Evolutionary conservation across 768 basidiomycete genomes (phyloP), one percentile per base, ranked within the genome.

Genomic region (Lactifluus volemus): DNA sequence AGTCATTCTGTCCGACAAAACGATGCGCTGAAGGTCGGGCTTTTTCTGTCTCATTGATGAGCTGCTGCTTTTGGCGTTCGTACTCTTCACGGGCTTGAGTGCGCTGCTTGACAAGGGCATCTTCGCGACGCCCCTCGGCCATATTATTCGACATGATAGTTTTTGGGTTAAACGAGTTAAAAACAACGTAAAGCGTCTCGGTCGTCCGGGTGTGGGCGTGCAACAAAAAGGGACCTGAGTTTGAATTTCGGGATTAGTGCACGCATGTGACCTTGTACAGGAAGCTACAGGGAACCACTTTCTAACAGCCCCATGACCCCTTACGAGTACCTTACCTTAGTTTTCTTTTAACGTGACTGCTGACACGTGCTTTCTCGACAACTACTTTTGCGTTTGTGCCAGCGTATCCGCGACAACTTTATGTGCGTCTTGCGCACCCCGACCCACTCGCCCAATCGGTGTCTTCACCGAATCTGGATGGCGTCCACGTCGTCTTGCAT

Each of bases 1-100:
- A 92, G 70, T 98, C 95, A 73, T 91, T 84, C 72, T 95, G 91
- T 1, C 92, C 92, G 41, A 96, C 89, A 73, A 98, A 98, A 63
- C 94, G 88, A 70, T 88, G 86, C 3, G 83, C 75, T 0, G 91
- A 89, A 4, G 93, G 90, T 34, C 92, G 87, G 42, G 90, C 86
- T 73, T 94, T 95, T 77, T 96, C 91, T 2, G 93, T 94, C 75
- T 97, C 94, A 70, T 80, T 83, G 68, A 90, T 84, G 71, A 93
- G 83, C 49, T 80, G 80, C 70, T 87, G 84, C 67, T 90, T 90
- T 71, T 91, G 87, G 19, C 86, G 81, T 67, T 90, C 85, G 66
- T 81, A 93, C 45, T 92, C 88, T 71, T 92, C 88, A 67, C 85
- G 84, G 76, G 85, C 84, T 69, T 85, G 83, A 44, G 73, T 80